A percentile compares a stretch with the other conserved stretches of the same genome.
Conservation (phyloP, 1,284 basidiomycete genomes). For the Tilletiopsis washingtonensis region DNA sequence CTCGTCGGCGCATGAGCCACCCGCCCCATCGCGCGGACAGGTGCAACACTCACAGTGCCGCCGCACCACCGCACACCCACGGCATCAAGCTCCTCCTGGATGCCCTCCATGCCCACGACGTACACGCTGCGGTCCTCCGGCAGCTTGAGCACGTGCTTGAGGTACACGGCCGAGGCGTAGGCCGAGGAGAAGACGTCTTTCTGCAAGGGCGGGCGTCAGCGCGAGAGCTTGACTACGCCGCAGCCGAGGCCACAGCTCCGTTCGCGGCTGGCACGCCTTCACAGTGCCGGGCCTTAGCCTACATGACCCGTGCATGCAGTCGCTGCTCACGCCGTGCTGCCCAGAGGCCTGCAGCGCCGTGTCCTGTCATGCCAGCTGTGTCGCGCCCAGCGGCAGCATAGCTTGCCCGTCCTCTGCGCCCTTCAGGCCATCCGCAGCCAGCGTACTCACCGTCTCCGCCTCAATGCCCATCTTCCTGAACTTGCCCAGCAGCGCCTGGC, state of each 20-base stretch:
- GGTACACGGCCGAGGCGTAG: slow-evolving; percentile 84
- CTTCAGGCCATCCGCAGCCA: background rate
- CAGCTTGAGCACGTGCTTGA: slow-evolving; percentile 78
- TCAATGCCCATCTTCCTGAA: slow-evolving; percentile 83
- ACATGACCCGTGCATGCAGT: background rate
- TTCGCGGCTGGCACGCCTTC: no score
- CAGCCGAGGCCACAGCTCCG: no score
- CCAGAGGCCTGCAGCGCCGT: no score
- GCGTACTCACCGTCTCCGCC: slow-evolving; percentile 64
- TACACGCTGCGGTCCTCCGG: slow-evolving; percentile 90
- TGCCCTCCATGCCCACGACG: slow-evolving; percentile 82
- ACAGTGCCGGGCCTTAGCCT: background rate
- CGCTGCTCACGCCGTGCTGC: no score
- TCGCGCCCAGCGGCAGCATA: no score
- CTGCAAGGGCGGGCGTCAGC: slow-evolving; percentile 51
- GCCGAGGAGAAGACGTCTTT: slow-evolving; percentile 94
- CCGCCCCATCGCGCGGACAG: background rate
- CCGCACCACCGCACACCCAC: slow-evolving; percentile 75
- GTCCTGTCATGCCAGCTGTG: no score
- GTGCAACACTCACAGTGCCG: slow-evolving; percentile 62
- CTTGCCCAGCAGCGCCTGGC: slow-evolving; percentile 76
- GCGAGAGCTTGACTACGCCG: no score
- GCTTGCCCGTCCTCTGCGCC: no score
- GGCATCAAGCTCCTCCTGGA: slow-evolving; percentile 82
- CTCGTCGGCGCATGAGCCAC: background rate